Evolutionary conservation across 2,329 filamentous ascomycete genomes (phyloP).

Genomic region (Phialocephala subalpina): DNA sequence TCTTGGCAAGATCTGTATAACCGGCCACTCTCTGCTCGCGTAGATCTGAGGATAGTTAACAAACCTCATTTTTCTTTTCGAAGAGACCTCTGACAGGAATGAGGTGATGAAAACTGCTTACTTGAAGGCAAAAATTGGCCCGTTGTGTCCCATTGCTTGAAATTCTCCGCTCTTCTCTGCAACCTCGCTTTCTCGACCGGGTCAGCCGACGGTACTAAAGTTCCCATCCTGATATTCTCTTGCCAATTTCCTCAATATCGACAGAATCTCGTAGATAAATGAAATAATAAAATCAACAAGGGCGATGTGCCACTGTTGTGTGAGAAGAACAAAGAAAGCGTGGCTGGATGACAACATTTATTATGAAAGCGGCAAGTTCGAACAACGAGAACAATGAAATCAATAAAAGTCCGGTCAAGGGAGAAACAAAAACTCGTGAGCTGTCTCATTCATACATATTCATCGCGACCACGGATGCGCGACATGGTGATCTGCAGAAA

Average conservation of each 20-base stretch:
- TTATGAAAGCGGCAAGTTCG: not conserved
- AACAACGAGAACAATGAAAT: not conserved
- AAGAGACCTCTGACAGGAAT: no score
- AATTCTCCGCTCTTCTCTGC: not conserved
- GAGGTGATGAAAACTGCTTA: not conserved
- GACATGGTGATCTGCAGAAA: no score
- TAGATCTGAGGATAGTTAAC: no score
- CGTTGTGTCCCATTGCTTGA: not conserved
- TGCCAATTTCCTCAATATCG: not conserved
- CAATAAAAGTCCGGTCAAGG: not conserved
- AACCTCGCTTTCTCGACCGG: not conserved
- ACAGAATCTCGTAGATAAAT: not conserved
- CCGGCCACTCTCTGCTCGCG: no score
- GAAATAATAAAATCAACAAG: not conserved
- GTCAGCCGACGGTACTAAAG: not conserved
- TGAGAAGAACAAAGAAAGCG: not conserved
- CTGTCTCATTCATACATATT: no score
- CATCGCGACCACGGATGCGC: no score
- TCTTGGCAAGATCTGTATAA: no score
- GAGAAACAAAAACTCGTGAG: no score
- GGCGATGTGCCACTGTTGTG: not conserved
- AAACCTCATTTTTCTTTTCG: no score
- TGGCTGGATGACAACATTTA: not conserved
- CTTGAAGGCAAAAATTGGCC: not conserved
- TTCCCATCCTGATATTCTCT: not conserved